A percentile compares a stretch with the other conserved stretches of the same genome.
Evolutionary conservation across 1,284 basidiomycete species (phyloP).

Genomic region (Tremellales sp.): DNA sequence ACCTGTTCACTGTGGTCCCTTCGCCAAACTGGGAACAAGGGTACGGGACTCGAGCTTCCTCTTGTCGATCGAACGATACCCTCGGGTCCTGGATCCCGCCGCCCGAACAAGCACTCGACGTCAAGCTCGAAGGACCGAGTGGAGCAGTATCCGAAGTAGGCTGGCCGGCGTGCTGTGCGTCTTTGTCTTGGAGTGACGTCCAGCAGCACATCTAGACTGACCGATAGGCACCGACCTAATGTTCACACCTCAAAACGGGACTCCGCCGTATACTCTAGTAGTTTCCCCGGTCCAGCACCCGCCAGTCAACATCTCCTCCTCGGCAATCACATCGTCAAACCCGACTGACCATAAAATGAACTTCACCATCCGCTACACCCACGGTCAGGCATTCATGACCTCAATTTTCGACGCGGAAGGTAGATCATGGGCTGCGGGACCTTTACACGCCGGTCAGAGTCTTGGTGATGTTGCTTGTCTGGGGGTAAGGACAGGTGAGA

Average conservation of each 20-base stretch:
- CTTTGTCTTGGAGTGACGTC: too few species aligned
- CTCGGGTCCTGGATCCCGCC: slow-evolving; percentile 26
- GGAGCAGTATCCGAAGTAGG: slow-evolving; percentile 20
- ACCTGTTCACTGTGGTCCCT: slow-evolving; percentile 24
- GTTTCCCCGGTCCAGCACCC: slow-evolving; percentile 32
- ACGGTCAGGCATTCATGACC: slow-evolving; percentile 34
- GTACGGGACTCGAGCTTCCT: slow-evolving; percentile 11
- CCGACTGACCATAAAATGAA: slow-evolving; percentile 13
- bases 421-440: slow-evolving; percentile 26
- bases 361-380: slow-evolving; percentile 28
- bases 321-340: background rate
- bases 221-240: slow-evolving; percentile 23
- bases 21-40: slow-evolving; percentile 6
- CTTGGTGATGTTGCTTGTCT: background rate
- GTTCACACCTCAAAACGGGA: slow-evolving; percentile 34
- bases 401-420: slow-evolving; percentile 24
- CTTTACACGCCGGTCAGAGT: slow-evolving; percentile 22
- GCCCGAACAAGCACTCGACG: slow-evolving; percentile 17
- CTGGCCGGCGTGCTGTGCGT: slow-evolving; percentile 25
- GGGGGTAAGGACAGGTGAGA: background rate
- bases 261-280: slow-evolving; percentile 27
- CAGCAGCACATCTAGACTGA: too few species aligned
- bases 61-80: slow-evolving; percentile 14
- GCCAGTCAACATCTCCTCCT: slow-evolving; percentile 29
- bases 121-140: slow-evolving; percentile 14